phyloP scores from a whole-genome alignment of 345 rosid species.

The Melaleuca quinquenervia region DNA sequence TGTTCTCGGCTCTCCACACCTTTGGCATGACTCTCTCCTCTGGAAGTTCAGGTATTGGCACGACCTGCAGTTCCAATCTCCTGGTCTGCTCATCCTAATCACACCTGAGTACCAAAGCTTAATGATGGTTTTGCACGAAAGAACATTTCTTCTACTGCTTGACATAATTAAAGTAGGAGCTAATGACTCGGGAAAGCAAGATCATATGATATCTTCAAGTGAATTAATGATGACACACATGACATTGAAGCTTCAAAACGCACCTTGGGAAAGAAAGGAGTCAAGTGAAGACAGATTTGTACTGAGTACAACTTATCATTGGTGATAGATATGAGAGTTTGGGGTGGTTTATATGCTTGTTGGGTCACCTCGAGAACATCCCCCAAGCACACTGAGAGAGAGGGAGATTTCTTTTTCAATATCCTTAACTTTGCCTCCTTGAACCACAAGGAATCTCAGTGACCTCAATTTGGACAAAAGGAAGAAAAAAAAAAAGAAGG shows the following conservation, averaged over 20 bases:
- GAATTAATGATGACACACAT: not conserved
- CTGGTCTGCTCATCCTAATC: conserved; percentile 50
- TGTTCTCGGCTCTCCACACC: conserved; percentile 31
- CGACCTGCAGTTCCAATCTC: conserved; percentile 84
- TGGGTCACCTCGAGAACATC: not conserved
- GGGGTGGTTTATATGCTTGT: not conserved
- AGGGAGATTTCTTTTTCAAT: not conserved
- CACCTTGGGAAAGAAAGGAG: not conserved
- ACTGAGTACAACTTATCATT: not conserved
- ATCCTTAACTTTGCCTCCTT: not conserved
- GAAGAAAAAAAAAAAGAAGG: not conserved
- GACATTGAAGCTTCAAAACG: not conserved
- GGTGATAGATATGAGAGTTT: not conserved
- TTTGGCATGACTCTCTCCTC: conserved; percentile 73
- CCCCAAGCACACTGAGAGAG: not conserved
- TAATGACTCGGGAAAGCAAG: not conserved
- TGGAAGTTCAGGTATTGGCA: conserved; percentile 84
- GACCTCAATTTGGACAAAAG: not conserved
- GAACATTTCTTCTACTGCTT: not conserved
- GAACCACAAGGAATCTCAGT: not conserved
- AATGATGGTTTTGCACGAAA: not conserved
- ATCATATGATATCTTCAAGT: not conserved
- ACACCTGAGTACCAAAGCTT: not conserved
- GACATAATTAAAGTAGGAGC: not conserved
- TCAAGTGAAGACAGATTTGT: not conserved